These are phyloP conservation scores for Tympanopsis confertula DNA, from an alignment of 2,329 filamentous ascomycete species.

Conservation along the genomic window DNA sequence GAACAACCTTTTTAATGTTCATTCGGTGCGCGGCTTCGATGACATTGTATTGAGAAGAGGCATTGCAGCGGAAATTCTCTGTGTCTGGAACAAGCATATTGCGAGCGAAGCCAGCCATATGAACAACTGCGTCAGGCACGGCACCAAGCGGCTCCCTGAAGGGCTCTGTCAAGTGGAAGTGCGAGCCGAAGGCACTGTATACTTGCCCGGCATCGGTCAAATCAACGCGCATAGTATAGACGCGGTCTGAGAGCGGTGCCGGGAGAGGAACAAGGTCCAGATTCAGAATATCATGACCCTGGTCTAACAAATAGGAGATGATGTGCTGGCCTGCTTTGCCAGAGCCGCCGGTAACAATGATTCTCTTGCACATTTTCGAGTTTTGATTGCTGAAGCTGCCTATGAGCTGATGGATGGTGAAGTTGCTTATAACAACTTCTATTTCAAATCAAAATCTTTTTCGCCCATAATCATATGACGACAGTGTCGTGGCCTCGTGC, in stretches of 20 bases:
- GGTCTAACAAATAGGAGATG: slow-evolving; percentile 16
- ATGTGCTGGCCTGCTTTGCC: slow-evolving; percentile 21
- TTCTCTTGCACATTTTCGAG: slow-evolving; percentile 8
- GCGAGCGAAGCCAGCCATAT: slow-evolving; percentile 46
- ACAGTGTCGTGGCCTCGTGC: no score
- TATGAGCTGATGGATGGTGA: no score
- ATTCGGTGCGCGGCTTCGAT: slow-evolving; percentile 51
- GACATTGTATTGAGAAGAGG: slow-evolving; percentile 45
- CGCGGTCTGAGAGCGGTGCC: slow-evolving; percentile 6
- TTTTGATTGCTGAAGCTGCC: no score
- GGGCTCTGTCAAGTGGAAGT: slow-evolving; percentile 29
- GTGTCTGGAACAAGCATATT: slow-evolving; percentile 51
- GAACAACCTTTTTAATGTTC: slow-evolving; percentile 48
- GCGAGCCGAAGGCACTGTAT: slow-evolving; percentile 24
- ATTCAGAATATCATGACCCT: slow-evolving; percentile 21
- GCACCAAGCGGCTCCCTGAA: slow-evolving; percentile 12
- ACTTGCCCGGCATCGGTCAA: slow-evolving; percentile 22
- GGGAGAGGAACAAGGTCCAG: slow-evolving; percentile 17
- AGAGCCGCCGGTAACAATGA: slow-evolving; percentile 21
- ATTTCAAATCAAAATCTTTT: no score
- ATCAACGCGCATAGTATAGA: slow-evolving; percentile 20
- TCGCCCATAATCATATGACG: no score
- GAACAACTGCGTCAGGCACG: slow-evolving; percentile 47
- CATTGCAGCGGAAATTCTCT: slow-evolving; percentile 44
- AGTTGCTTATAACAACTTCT: no score